These are phyloP conservation scores for Heritiera fomes DNA, from an alignment of 345 rosid genomes.

Conservation along the genomic window DNA sequence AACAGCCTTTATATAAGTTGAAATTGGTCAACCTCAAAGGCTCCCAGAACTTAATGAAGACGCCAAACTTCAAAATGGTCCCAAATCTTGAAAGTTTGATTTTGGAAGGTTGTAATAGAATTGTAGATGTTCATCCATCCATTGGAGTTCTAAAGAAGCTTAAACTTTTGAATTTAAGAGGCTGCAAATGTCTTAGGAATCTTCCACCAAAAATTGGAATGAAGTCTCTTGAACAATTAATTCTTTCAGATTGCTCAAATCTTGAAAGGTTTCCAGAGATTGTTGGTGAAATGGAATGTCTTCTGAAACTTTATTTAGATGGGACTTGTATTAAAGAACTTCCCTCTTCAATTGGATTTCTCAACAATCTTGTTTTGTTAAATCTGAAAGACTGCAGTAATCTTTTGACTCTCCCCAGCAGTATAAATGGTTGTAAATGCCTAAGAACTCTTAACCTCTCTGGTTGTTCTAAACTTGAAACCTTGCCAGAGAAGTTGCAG, in stretches of 20 bases:
- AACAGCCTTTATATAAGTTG: constrained; percentile 13
- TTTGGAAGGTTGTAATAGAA: constrained; percentile 29
- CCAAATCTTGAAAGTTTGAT: constrained; percentile 29
- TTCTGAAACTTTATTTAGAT: constrained; percentile 21
- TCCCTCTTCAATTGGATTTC: constrained; percentile 24
- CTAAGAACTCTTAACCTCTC: constrained; percentile 20
- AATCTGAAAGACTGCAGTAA: constrained; percentile 27
- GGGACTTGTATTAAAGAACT: constrained; percentile 29
- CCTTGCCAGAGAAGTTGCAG: not conserved
- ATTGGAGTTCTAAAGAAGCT: constrained; percentile 30
- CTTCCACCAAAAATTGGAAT: too few species aligned
- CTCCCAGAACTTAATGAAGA: constrained; percentile 23
- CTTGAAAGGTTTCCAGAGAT: constrained; percentile 20
- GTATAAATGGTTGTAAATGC: constrained; percentile 25
- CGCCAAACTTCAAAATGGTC: constrained; percentile 33
- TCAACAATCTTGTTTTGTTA: constrained; percentile 23
- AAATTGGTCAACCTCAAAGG: constrained; percentile 27
- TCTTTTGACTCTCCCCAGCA: constrained; percentile 29
- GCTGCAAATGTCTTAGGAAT: too few species aligned
- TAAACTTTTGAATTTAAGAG: not conserved
- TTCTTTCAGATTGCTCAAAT: not conserved
- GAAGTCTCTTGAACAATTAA: too few species aligned
- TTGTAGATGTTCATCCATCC: constrained; percentile 32
- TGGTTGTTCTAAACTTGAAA: not conserved
- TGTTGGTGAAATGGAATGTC: constrained; percentile 24